phyloP scores from a whole-genome alignment of 768 basidiomycete genomes.

The Lentinula lateritia region DNA sequence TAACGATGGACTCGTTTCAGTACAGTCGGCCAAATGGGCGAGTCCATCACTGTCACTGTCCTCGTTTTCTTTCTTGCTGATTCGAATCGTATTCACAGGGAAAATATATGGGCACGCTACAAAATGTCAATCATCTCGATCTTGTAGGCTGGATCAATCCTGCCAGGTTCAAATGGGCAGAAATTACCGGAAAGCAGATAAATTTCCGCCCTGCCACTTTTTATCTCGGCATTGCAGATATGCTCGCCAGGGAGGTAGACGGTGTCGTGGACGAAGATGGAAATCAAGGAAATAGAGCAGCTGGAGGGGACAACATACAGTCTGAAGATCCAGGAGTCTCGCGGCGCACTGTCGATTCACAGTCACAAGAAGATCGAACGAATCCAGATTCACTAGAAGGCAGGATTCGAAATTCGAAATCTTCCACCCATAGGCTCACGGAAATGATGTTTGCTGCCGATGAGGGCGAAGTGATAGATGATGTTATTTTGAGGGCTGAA shows the following conservation, averaged over 20 bases:
- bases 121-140: slow-evolving; percentile 87
- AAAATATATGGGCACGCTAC: slow-evolving; percentile 89
- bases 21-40: slow-evolving; percentile 84
- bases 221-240: slow-evolving; percentile 78
- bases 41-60: slow-evolving; percentile 1
- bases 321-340: neutral
- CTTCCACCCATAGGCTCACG: neutral
- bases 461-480: neutral
- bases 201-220: slow-evolving; percentile 90
- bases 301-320: neutral
- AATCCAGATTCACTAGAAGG: neutral
- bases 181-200: slow-evolving; percentile 84
- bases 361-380: neutral
- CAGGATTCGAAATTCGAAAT: neutral
- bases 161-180: slow-evolving; percentile 83
- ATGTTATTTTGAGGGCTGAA: slow-evolving; percentile 1
- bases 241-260: slow-evolving; percentile 74
- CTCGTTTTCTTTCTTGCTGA: neutral
- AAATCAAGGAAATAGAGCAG: neutral
- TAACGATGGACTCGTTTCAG: slow-evolving; percentile 91
- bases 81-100: slow-evolving; percentile 41
- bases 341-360: neutral
- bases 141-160: slow-evolving; percentile 93
- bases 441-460: slow-evolving; percentile 1
- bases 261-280: slow-evolving; percentile 4